Percentiles rank a stretch among this genome's conserved stretches.
Evolutionary conservation across 2,329 filamentous ascomycete genomes (phyloP).

Genomic region (Fusarium liriodendri): DNA sequence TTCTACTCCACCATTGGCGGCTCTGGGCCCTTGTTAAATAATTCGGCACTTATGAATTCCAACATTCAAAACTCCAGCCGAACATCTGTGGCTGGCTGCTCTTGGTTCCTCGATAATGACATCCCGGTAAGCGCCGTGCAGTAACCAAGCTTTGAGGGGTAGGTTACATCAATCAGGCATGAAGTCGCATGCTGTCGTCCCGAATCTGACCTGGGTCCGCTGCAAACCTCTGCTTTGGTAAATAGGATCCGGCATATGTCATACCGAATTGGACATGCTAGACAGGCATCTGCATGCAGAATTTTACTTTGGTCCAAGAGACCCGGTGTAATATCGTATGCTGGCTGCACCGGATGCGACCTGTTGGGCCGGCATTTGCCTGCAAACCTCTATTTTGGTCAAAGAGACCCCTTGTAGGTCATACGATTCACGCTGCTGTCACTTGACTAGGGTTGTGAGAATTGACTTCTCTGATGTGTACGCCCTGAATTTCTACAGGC

Average conservation of each 20-base stretch:
- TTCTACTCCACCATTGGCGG: conserved; percentile 26
- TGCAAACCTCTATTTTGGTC: conserved; percentile 5
- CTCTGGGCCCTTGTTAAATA: background rate
- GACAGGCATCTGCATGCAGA: background rate
- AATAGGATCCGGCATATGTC: background rate
- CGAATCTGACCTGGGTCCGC: background rate
- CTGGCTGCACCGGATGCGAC: conserved; percentile 14
- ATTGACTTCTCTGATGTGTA: background rate
- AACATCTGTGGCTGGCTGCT: conserved; percentile 5
- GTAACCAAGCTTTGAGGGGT: conserved; percentile 13
- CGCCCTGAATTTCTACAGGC: background rate
- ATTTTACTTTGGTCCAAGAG: background rate
- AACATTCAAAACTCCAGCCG: conserved; percentile 18
- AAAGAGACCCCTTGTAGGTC: background rate
- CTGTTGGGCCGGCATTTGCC: conserved; percentile 15
- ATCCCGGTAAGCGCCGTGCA: conserved; percentile 1
- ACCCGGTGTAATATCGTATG: conserved; percentile 3
- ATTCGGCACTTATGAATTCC: conserved; percentile 4
- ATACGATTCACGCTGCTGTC: conserved; percentile 9
- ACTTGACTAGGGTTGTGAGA: conserved; percentile 17
- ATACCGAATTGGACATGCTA: background rate
- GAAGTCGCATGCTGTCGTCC: conserved; percentile 23
- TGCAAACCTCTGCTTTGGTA: background rate
- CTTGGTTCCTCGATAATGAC: background rate
- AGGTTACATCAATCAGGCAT: conserved; percentile 31